These are phyloP conservation scores for Lactifluus pinguis DNA, from an alignment of 768 basidiomycete species.

Conservation along the genomic window DNA sequence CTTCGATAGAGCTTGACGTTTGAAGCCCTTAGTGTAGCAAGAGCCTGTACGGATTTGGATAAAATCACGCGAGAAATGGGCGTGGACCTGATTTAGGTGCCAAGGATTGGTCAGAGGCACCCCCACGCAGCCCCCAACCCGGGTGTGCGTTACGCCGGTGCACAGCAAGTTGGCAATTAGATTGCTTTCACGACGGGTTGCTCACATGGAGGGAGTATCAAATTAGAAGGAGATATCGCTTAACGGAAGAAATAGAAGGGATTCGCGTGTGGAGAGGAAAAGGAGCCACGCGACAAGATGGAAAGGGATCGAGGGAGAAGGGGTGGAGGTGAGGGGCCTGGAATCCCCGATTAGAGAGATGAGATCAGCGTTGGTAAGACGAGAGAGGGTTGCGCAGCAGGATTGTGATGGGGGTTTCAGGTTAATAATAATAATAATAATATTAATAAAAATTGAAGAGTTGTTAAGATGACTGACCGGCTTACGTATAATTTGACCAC, in stretches of 20 bases:
- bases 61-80: background rate
- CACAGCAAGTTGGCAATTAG: background rate
- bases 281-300: background rate
- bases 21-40: background rate
- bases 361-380: background rate
- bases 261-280: background rate
- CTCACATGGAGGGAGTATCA: background rate
- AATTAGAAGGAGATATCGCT: slow-evolving; percentile 6
- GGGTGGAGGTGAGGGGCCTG: background rate
- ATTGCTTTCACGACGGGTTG: background rate
- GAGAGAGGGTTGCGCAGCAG: background rate
- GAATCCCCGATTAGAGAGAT: background rate
- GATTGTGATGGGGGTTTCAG: background rate
- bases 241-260: background rate
- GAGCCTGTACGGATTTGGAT: background rate
- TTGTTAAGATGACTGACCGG: background rate
- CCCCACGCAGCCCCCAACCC: background rate
- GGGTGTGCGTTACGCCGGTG: background rate
- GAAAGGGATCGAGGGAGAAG: background rate
- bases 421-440: no score
- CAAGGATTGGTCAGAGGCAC: background rate
- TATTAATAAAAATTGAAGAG: background rate
- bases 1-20: background rate
- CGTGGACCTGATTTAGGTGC: background rate
- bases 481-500: background rate